Evolutionary conservation across 306 rosid species (phyloP).

Genomic region (Arachis stenosperma): DNA sequence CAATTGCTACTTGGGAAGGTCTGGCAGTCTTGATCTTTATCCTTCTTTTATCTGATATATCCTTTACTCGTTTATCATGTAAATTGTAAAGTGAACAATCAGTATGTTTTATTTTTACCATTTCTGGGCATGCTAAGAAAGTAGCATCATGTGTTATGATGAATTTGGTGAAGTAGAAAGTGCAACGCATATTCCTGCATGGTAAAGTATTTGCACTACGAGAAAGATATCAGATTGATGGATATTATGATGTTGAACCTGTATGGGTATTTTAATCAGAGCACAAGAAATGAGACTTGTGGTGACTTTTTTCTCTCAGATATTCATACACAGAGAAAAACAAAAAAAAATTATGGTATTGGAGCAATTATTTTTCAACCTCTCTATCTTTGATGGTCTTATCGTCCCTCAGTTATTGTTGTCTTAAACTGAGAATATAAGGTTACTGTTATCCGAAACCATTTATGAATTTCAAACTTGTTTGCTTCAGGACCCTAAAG

Average conservation of each 20-base stretch:
- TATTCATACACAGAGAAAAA: too few relatives aligned
- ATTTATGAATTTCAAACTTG: neutral
- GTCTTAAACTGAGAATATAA: neutral
- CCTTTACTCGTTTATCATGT: neutral
- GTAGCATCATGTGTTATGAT: neutral
- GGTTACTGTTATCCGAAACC: neutral
- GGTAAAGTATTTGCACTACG: conserved; percentile 8
- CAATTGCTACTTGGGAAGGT: conserved; percentile 99
- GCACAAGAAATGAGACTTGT: neutral
- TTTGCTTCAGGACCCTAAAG: neutral
- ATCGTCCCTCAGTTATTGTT: conserved; percentile 2
- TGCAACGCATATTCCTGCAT: conserved; percentile 1
- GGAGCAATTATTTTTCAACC: too few relatives aligned
- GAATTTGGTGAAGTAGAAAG: neutral
- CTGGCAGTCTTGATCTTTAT: conserved; percentile 28
- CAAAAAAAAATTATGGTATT: too few relatives aligned
- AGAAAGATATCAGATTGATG: neutral
- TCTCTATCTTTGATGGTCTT: conserved; percentile 9
- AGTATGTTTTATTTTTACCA: neutral
- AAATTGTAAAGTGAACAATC: conserved; percentile 12
- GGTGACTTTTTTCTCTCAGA: neutral
- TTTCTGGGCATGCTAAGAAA: conserved; percentile 15
- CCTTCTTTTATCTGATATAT: conserved; percentile 11
- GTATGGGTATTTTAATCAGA: neutral
- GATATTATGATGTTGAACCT: neutral